Evolutionary conservation across 192 early-diverging fungal species (phyloP), one percentile per base, ranked within the genome.

Genomic region (Thoreauomyces humboldtii): DNA sequence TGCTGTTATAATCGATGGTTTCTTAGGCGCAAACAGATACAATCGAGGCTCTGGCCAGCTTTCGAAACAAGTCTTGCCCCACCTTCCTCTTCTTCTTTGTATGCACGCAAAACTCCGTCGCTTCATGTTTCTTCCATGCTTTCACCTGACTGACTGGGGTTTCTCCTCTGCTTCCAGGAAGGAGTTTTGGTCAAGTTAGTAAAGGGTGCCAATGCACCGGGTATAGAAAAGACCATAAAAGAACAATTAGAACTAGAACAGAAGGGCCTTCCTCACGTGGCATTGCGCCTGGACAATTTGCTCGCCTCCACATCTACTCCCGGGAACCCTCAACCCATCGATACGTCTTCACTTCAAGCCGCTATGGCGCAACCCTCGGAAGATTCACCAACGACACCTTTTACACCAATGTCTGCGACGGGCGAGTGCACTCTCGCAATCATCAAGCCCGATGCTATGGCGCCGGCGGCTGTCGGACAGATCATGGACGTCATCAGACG

Each of bases 391-490:
- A 31, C 48, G 61, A 63, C 68, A 35, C 45, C 60, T 36, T 29
- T 46, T 19, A 41, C 42, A 35, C 55, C 68, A 14, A 32, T 56
- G 52, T 57, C 42, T 7, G 47, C 61, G 19, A 47, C 67, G 11
- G 61, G 58, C 9, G 82, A 84, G 44, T 43, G 62, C 7, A 85
- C 83, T 0, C 54, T 85, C 22, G 83, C 83, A 4, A 59, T 87
- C 44, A 82, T 87, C 60, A 87, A 87, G 65, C 85, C 85, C 7
- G 85, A 87, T 59, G 79, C 78, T 9, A 84, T 86, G 84, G 43
- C 52, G 29, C 84, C 80, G 6, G 35, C 61, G 7, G 53, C 70
- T 0, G 42, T 84, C 38, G 77, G 73, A 27, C 59, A 77, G 45
- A 77, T 86, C 15, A 24, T 84, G 36, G 73, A 75, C 12, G 54